Evolutionary conservation across 768 basidiomycete genomes (phyloP), one percentile per base, ranked within the genome.

Genomic region (Cubamyces sp.): DNA sequence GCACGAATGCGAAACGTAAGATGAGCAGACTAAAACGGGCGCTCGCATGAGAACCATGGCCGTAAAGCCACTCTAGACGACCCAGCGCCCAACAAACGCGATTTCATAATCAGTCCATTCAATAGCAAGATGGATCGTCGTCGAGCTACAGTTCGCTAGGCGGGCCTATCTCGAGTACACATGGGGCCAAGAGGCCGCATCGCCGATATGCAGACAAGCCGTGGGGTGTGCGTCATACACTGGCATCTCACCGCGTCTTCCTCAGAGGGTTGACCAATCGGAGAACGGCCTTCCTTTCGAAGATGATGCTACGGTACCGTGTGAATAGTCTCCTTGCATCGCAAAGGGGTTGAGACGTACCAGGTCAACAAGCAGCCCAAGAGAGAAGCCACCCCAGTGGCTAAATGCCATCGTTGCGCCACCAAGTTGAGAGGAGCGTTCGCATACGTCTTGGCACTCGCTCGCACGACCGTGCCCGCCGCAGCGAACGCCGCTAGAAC

Each of bases 371-470:
- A 25, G 58, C 73, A 72, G 14, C 57, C 64, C 4, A 62, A 42
- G 3, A 72, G 54, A 39, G 69, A 72, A 0, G 30, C 50, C 15
- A 64, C 65, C 0, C 74, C 75, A 11, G 69, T 39, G 18, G 61
- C 64, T 11, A 76, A 37, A 57, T 76, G 75, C 18, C 65, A 65
- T 26, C 40, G 59, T 56, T 74, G 74, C 1, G 58, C 66, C 14
- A 46, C n/a, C 5, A 76, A n/a, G 1, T 66, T 68, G 39, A 69
- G 19, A 25, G 63, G 65, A 14, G 42, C 59, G 25, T 56, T 63
- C 12, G 25, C 48, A 51, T 69, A 61, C 34, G 55, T 61, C 16
- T 26, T 39, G 42, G 69, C 66, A 41, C 73, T 74, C 62, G 57
- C 66, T 12, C 74, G 60, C 18, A 71, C 71, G 7, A 68, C 60